phyloP scores from a whole-genome alignment of 768 basidiomycete genomes.

The Rhodosporidiobolus odoratus region DNA sequence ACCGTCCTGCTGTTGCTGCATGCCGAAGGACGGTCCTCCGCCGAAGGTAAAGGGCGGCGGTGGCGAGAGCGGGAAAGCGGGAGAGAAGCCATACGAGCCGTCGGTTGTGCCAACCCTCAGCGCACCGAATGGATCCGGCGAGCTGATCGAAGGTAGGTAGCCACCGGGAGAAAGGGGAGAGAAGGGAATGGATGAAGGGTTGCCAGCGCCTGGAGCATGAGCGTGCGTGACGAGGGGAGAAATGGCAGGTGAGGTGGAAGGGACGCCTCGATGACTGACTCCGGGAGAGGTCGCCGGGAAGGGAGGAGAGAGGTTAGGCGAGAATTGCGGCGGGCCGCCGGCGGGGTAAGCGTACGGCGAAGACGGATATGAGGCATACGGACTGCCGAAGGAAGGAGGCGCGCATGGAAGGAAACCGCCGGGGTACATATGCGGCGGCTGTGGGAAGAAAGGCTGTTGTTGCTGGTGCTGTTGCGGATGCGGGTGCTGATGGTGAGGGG shows the following conservation, averaged over 20 bases:
- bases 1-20: not conserved
- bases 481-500: no score
- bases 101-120: not conserved
- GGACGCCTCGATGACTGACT: not conserved
- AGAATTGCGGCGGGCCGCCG: not conserved
- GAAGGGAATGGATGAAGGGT: constrained; percentile 10
- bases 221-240: constrained; percentile 20
- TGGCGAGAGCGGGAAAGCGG: constrained; percentile 19
- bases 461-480: no score
- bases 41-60: constrained; percentile 5
- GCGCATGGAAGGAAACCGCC: no score
- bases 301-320: not conserved
- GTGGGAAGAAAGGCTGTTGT: no score
- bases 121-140: constrained; percentile 20
- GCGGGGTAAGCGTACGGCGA: not conserved
- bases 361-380: no score
- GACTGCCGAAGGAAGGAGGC: no score
- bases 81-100: constrained; percentile 27
- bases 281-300: not conserved
- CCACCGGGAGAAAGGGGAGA: no score
- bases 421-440: no score
- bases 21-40: not conserved
- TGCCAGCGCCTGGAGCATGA: not conserved
- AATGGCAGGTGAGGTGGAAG: not conserved
- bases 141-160: not conserved